These are phyloP conservation scores for Vaccinium darrowii DNA, from an alignment of 148 eudicot genomes.

Conservation along the genomic window DNA sequence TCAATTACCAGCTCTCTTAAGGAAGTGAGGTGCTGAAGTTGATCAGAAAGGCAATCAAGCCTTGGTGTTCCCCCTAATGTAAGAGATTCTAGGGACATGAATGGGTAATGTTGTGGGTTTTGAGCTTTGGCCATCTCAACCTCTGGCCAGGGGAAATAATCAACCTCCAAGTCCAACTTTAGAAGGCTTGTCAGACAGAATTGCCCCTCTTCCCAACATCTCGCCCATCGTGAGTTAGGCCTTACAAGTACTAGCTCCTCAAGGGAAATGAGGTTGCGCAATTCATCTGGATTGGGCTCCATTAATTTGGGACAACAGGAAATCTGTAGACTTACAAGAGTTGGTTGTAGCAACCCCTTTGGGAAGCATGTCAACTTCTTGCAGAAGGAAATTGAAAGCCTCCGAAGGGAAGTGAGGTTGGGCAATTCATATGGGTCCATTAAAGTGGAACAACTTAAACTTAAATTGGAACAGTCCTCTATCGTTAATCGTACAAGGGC, in stretches of 20 bases:
- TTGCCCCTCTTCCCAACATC: neutral
- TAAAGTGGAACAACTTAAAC: neutral
- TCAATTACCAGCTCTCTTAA: neutral
- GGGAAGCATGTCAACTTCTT: neutral
- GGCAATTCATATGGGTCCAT: neutral
- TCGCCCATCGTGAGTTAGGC: neutral
- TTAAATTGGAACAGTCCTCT: too few species aligned
- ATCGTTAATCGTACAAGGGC: too few species aligned
- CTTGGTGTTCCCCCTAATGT: too few species aligned
- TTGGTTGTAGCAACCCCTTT: neutral
- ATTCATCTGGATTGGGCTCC: neutral
- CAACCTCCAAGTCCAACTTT: neutral
- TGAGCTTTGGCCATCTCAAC: neutral
- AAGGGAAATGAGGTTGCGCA: neutral
- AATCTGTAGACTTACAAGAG: neutral
- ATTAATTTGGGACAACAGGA: rapidly evolving
- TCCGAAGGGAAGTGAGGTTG: neutral
- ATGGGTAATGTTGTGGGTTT: too few species aligned
- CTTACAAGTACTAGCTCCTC: rapidly evolving
- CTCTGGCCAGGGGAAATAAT: neutral
- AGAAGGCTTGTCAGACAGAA: neutral
- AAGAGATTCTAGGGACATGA: too few species aligned
- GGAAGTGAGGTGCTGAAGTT: neutral
- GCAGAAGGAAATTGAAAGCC: rapidly evolving
- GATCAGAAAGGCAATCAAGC: neutral